Conservation (phyloP, 108 stramenopile species). For the Skeletonema menzelii region DNA sequence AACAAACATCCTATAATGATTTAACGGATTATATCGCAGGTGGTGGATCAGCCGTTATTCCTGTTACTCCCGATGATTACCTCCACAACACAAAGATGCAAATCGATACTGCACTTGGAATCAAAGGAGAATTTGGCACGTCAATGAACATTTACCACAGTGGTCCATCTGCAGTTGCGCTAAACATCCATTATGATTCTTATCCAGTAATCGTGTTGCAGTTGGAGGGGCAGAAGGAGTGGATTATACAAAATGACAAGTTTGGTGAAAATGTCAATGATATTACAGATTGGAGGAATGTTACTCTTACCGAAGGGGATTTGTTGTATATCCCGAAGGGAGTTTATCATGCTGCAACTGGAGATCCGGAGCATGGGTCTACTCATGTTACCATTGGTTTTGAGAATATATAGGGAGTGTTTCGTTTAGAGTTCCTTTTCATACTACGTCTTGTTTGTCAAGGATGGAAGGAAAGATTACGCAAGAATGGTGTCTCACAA, state of each 20-base stretch:
- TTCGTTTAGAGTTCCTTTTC: too few relatives aligned
- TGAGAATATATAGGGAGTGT: too few relatives aligned
- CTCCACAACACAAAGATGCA: conserved; percentile 4
- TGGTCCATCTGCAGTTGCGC: conserved; percentile 29
- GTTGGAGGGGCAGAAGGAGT: conserved; percentile 23
- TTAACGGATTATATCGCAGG: conserved; percentile 13
- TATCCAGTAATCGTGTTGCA: conserved; percentile 35
- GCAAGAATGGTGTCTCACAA: too few relatives aligned
- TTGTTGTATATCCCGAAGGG: conserved; percentile 35
- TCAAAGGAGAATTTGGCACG: conserved; percentile 1
- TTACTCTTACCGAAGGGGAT: conserved; percentile 27
- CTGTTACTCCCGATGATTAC: conserved; percentile 20
- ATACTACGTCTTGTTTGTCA: too few relatives aligned
- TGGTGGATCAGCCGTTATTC: conserved; percentile 30
- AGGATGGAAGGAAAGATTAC: too few relatives aligned
- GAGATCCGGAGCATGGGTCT: conserved; percentile 15
- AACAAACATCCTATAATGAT: conserved; percentile 12
- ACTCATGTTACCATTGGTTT: conserved; percentile 33
- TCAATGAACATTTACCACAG: conserved; percentile 36
- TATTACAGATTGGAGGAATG: conserved; percentile 25
- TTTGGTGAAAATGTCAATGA: neutral
- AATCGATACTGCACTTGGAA: conserved; percentile 9
- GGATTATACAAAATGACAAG: conserved; percentile 22
- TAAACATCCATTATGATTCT: conserved; percentile 36
- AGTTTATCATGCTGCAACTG: conserved; percentile 34